Base-by-base conservation (phyloP, 1,284 basidiomycete species). In the Cerioporus squamosus region DNA sequence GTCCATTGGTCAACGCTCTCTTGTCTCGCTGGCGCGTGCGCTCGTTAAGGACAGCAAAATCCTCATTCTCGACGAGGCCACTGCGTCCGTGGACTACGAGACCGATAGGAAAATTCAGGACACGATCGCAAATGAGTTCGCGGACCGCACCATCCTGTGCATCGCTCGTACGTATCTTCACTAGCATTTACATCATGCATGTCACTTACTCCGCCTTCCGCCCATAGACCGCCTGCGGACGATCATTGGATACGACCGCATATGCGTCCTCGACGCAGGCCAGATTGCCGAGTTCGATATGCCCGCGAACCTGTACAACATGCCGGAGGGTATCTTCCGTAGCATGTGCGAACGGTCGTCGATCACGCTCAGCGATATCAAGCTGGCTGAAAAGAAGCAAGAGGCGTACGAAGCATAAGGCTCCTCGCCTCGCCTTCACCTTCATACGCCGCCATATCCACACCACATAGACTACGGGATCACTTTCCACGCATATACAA, bases 81-180 rank as follows among this genome's bases (percentile, higher is more conserved):
- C 87, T 53, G 81, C 90, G 18, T 90, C 88, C 2, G 89, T 91
- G 23, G 90, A 92, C 72, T 93, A 87, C 61, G 89, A 91, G 72
- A 95, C 93, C 0, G 93, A 96, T 73, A 79, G 84, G 60, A 90
- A 89, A 62, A 93, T 95, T 60, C 93, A 95, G 71, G 81, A 87
- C 61, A 95, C 93, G n/a, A 95, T 96, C 62, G 81, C 90, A 2
- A 80, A 80, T 46, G 93, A 94, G 75, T 95, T 95, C 75, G 76
- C 78, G 45, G 86, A 91, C 69, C 84, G 89, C 52, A 95, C 94
- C 0, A 85, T 93, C 51, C 72, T 94, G 9, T 93, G 89, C 69
- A 93, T 94, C 59, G 90, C 90, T 63, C 89, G 87, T 86, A 67
- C 67, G 82, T 79, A 12, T 49, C 44, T 12, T 44, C 45, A 5